A percentile compares a stretch with the other conserved stretches of the same genome.
These are phyloP conservation scores for Butyriboletus loyo DNA, from an alignment of 768 basidiomycete species.

Conservation along the genomic window DNA sequence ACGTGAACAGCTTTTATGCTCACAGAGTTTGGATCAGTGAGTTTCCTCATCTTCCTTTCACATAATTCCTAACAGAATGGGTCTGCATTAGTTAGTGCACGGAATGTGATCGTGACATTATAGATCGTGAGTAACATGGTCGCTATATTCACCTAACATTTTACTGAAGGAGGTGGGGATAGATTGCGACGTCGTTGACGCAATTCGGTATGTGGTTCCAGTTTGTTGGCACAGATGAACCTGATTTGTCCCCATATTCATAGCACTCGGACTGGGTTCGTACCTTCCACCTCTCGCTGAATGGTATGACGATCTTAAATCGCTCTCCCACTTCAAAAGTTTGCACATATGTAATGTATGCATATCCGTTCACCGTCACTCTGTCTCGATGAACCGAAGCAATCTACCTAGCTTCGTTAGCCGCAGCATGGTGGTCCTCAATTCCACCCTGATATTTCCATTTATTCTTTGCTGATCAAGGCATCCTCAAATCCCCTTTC, in stretches of 20 bases:
- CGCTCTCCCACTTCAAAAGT: background rate
- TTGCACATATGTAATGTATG: background rate
- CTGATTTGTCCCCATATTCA: background rate
- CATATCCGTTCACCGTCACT: too few species aligned
- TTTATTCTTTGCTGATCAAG: background rate
- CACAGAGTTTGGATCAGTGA: slow-evolving; percentile 1
- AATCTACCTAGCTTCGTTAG: background rate
- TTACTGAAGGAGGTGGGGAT: background rate
- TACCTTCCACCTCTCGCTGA: background rate
- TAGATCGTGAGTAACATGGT: slow-evolving; percentile 2
- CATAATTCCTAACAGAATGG: background rate
- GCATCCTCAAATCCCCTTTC: background rate
- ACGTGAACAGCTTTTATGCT: slow-evolving; percentile 6
- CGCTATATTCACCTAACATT: background rate
- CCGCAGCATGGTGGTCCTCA: background rate
- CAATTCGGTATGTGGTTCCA: background rate
- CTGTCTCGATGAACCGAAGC: background rate
- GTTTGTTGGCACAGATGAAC: background rate
- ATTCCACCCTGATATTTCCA: background rate
- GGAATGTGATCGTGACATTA: background rate
- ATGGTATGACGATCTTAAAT: background rate
- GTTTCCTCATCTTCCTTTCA: background rate
- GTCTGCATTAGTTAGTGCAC: background rate
- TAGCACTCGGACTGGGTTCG: slow-evolving; percentile 7
- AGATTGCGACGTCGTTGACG: background rate